Evolutionary conservation across 1,139 yeast species (phyloP).

Genomic region (Pichia sp.): DNA sequence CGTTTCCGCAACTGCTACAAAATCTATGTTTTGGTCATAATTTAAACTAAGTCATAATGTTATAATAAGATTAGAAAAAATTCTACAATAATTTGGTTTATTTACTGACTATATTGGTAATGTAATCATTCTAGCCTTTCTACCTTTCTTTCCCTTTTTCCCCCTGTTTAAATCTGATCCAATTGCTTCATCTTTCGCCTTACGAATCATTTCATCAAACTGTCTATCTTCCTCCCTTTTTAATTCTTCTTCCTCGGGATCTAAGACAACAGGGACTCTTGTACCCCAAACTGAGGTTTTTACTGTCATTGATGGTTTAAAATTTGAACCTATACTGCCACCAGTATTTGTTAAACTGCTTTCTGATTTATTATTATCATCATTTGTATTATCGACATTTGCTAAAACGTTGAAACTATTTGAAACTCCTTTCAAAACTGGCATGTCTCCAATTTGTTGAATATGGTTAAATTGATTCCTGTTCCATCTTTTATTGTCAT

Average conservation of each 20-base stretch:
- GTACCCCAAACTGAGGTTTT: conserved; percentile 54
- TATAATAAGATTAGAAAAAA: neutral
- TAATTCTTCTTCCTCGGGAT: conserved; percentile 28
- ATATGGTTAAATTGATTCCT: conserved; percentile 10
- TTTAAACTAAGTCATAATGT: neutral
- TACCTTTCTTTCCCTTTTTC: conserved; percentile 37
- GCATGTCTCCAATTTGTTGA: conserved; percentile 5
- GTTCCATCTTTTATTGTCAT: conserved; percentile 2
- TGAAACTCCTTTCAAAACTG: conserved; percentile 9
- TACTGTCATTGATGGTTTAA: conserved; percentile 1
- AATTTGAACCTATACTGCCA: conserved; percentile 3
- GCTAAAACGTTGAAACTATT: conserved; percentile 3
- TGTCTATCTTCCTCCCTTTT: conserved; percentile 29
- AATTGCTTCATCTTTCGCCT: conserved; percentile 38
- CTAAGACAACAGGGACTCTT: conserved; percentile 36
- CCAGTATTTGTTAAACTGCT: conserved; percentile 10
- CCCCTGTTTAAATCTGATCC: conserved; percentile 28
- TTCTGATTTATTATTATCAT: neutral
- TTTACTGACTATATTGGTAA: conserved; percentile 3
- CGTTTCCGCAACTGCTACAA: neutral
- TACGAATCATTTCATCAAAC: conserved; percentile 44
- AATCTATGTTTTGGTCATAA: too few species aligned
- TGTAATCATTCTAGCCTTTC: conserved; percentile 26
- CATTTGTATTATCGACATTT: conserved; percentile 3
- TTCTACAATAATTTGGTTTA: neutral